Conservation (phyloP, 306 rosid genomes). For the Acmispon strigosus region DNA sequence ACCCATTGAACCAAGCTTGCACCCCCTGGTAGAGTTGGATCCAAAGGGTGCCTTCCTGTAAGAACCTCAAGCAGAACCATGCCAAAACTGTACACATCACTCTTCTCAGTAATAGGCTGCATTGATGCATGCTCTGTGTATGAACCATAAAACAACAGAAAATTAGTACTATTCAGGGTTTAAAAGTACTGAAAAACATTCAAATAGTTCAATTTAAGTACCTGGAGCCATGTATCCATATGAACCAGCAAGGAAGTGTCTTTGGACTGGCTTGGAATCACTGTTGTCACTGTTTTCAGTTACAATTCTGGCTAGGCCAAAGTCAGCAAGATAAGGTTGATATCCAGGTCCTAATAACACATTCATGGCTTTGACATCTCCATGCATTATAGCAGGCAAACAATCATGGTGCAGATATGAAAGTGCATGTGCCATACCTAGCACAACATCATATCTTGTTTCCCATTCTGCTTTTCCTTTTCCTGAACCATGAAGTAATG, state of each 20-base stretch:
- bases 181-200: not conserved
- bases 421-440: conserved; percentile 90
- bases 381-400: conserved; percentile 78
- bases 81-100: conserved; percentile 88
- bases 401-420: conserved; percentile 93
- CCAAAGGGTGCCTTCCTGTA: conserved; percentile 93
- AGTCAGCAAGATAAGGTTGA: conserved; percentile 88
- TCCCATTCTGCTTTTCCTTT: conserved; percentile 86
- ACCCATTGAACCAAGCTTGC: conserved; percentile 87
- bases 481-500: conserved; percentile 67
- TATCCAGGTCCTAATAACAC: conserved; percentile 61
- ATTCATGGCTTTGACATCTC: conserved; percentile 95
- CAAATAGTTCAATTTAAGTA: conserved; percentile 1
- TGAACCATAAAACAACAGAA: not conserved
- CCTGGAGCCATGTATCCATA: conserved; percentile 99
- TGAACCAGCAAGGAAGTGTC: conserved; percentile 87
- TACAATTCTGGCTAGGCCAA: conserved; percentile 69
- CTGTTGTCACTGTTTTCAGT: conserved; percentile 13
- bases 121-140: conserved; percentile 72
- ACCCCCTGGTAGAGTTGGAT: conserved; percentile 79
- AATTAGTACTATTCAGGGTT: conserved; percentile 2
- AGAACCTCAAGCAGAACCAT: conserved; percentile 78
- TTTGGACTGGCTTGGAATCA: conserved; percentile 35
- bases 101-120: conserved; percentile 63
- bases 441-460: conserved; percentile 55